Evolutionary conservation across 2,329 filamentous ascomycete genomes (phyloP), one percentile per base, ranked within the genome.

Genomic region (Sphaerulina musiva): DNA sequence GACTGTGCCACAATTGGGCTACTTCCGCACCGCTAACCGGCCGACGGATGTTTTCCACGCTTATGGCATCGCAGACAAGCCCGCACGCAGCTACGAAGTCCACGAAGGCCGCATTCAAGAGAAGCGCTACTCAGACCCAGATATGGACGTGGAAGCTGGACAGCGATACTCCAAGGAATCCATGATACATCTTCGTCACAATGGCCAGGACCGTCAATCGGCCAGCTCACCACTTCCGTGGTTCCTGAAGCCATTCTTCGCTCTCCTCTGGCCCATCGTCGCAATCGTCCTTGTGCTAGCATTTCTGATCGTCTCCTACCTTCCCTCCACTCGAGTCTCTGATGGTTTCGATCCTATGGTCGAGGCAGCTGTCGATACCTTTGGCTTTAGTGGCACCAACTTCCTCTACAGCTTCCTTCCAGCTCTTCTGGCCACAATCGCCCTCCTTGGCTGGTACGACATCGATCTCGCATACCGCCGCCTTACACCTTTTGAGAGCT

Each of bases 381-480:
- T 65, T 26, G 87, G 86, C 14, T 96, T 95, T 70, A 95, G 89
- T 1, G 77, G 87, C 0, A 88, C 89, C 47, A 89, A 95, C 70
- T 96, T 96, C 72, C 73, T 95, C 48, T 96, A 90, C 74, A 83
- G 81, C 57, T 89, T 91, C 70, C 53, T 91, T 20, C 87, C 87
- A 0, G 81, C 84, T 2, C 62, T 86, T 0, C 67, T 90, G 29
- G 87, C 84, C 4, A 80, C 84, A 64, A 61, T 86, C 12, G 72
- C 88, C 46, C 87, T 85, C 67, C 77, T 89, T 44, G 69, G 79
- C 48, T 84, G 88, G 68, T 80, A 86, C 57, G 78, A 80, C 32
- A 71, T 89, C 53, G 86, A 90, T 64, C 76, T 82, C 65, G 76
- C 79, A 1, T 67, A 89, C 55, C 82, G 86, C 50, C 75, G 83